Conservation (phyloP, 2,329 filamentous ascomycete genomes). For the Coniochaeta sp. region DNA sequence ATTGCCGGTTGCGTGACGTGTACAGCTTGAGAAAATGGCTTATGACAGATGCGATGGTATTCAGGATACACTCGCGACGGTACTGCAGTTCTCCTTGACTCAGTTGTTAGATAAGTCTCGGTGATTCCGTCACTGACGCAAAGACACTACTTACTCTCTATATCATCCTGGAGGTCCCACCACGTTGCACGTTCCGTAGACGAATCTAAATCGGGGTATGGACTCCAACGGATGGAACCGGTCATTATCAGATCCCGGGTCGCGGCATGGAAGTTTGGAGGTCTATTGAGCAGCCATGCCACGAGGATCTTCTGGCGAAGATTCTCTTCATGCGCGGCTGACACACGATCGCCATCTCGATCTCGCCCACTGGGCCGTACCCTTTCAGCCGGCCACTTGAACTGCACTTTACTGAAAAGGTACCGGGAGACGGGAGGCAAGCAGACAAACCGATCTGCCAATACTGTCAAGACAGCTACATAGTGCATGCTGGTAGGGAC, state of each 20-base stretch:
- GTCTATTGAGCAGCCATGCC: slow-evolving; percentile 56
- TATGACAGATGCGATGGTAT: slow-evolving; percentile 62
- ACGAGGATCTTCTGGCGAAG: slow-evolving; percentile 64
- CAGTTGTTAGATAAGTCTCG: too few species aligned
- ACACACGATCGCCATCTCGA: slow-evolving; percentile 9
- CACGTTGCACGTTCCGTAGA: slow-evolving; percentile 40
- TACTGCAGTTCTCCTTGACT: slow-evolving; percentile 54
- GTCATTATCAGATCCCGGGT: slow-evolving; percentile 59
- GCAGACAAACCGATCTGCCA: slow-evolving; percentile 69
- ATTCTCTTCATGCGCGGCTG: slow-evolving; percentile 50
- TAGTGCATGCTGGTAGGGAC: slow-evolving; percentile 47
- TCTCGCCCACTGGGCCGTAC: slow-evolving; percentile 16
- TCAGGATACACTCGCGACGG: slow-evolving; percentile 58
- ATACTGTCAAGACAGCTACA: slow-evolving; percentile 58
- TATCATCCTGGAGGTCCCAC: slow-evolving; percentile 63
- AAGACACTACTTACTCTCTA: slow-evolving; percentile 50
- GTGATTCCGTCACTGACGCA: neutral
- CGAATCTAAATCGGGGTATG: slow-evolving; percentile 25
- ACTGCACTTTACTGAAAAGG: slow-evolving; percentile 37
- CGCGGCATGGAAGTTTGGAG: slow-evolving; percentile 49
- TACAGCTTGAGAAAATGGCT: slow-evolving; percentile 61
- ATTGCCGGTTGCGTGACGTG: slow-evolving; percentile 59
- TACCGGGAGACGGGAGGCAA: slow-evolving; percentile 45
- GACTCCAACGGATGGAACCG: slow-evolving; percentile 53
- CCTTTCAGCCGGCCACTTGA: slow-evolving; percentile 39